Evolutionary conservation across 345 rosid genomes (phyloP).

Genomic region (Lepidium africanum): DNA sequence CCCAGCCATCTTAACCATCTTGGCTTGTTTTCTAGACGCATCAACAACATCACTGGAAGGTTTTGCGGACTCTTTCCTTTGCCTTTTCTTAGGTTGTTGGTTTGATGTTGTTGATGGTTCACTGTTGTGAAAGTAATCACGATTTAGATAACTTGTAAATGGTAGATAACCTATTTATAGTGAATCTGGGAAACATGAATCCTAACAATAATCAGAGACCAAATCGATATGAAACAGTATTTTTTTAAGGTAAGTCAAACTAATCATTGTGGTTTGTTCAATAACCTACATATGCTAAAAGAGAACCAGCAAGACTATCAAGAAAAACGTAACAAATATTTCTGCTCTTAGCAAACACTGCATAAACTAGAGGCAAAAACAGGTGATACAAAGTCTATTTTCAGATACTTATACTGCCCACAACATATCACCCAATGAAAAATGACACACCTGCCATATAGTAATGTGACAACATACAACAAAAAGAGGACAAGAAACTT

Average conservation of each 20-base stretch:
- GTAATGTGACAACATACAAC: neutral
- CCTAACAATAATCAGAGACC: neutral
- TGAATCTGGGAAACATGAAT: neutral
- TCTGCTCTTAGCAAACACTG: neutral
- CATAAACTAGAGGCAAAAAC: neutral
- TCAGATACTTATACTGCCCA: neutral
- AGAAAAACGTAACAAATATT: neutral
- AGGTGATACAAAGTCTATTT: neutral
- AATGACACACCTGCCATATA: neutral
- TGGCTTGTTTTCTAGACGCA: slow-evolving; percentile 45
- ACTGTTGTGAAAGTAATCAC: slow-evolving; percentile 32
- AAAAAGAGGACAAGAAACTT: slow-evolving; percentile 31
- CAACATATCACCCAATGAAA: neutral
- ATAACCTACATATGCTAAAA: neutral
- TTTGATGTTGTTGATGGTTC: slow-evolving; percentile 47
- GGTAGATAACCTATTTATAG: neutral
- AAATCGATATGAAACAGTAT: neutral
- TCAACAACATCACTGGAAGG: slow-evolving; percentile 43
- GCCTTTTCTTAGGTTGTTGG: slow-evolving; percentile 74
- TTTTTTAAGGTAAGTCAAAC: neutral
- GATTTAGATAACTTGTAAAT: neutral
- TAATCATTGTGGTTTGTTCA: neutral
- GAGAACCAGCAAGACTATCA: neutral
- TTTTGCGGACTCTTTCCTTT: slow-evolving; percentile 60
- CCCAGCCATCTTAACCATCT: slow-evolving; percentile 37